Evolutionary conservation across 2,329 filamentous ascomycete genomes (phyloP).

Genomic region (Ophiosphaerella narmari): DNA sequence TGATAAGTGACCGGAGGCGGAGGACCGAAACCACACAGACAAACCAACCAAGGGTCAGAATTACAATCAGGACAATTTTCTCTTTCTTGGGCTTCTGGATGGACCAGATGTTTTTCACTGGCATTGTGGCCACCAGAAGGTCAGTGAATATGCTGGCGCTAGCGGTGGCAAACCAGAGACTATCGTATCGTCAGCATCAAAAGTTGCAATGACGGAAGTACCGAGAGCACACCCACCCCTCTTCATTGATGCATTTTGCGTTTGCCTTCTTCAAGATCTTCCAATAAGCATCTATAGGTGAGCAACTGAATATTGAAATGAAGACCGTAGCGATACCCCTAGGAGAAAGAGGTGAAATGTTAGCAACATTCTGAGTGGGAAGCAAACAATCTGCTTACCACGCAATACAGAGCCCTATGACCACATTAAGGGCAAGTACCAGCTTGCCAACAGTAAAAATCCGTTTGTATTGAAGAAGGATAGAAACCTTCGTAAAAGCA

Average conservation of each 20-base stretch:
- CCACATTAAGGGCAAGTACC: slow-evolving; percentile 27
- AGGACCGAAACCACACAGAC: slow-evolving; percentile 39
- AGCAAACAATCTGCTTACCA: slow-evolving; percentile 2
- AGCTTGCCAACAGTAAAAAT: slow-evolving; percentile 30
- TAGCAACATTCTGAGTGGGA: neutral
- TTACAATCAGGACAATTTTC: slow-evolving; percentile 24
- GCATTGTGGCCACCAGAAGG: slow-evolving; percentile 29
- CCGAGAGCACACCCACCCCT: slow-evolving; percentile 13
- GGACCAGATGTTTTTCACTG: slow-evolving; percentile 28
- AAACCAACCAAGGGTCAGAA: slow-evolving; percentile 39
- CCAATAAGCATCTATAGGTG: slow-evolving; percentile 30
- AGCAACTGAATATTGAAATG: slow-evolving; percentile 23
- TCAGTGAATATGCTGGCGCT: slow-evolving; percentile 31
- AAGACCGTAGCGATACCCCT: slow-evolving; percentile 14
- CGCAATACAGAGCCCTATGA: slow-evolving; percentile 22
- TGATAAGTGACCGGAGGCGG: slow-evolving; percentile 26
- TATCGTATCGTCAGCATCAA: slow-evolving; percentile 3
- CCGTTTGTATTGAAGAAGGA: slow-evolving; percentile 33
- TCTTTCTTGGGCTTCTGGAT: slow-evolving; percentile 28
- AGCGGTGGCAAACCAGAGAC: slow-evolving; percentile 28
- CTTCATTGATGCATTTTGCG: slow-evolving; percentile 19
- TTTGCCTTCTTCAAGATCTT: slow-evolving; percentile 16
- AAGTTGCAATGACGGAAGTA: neutral
- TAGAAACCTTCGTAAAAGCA: slow-evolving; percentile 32
- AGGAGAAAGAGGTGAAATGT: neutral